These are phyloP conservation scores for Fusarium setosum DNA, from an alignment of 2,329 filamentous ascomycete genomes.

Conservation along the genomic window DNA sequence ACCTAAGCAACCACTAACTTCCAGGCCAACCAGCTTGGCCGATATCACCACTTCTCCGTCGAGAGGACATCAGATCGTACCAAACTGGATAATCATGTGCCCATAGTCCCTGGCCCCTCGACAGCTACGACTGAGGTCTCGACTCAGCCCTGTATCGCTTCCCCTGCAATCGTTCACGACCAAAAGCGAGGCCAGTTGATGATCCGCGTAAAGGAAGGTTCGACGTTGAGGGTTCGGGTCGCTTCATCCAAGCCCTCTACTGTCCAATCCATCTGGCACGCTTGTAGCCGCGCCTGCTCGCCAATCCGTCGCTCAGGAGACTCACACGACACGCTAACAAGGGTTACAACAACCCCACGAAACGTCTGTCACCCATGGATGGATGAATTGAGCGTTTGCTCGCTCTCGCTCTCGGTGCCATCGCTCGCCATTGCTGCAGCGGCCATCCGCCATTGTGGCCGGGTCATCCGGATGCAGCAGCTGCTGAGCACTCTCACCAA, in stretches of 20 bases:
- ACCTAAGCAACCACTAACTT: constrained; percentile 3
- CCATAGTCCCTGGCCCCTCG: not conserved
- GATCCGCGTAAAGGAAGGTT: constrained; percentile 28
- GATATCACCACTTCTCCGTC: constrained; percentile 17
- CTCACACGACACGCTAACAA: constrained; percentile 4
- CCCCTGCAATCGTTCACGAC: not conserved
- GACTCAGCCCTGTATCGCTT: constrained; percentile 25
- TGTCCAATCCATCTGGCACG: not conserved
- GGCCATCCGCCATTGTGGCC: constrained; percentile 3
- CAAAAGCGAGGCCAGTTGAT: not conserved
- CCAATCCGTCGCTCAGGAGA: constrained; percentile 17
- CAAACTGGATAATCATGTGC: constrained; percentile 11
- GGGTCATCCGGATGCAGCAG: constrained; percentile 37
- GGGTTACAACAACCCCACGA: constrained; percentile 26
- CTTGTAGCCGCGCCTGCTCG: constrained; percentile 24
- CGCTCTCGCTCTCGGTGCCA: constrained; percentile 1
- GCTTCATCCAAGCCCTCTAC: constrained; percentile 18
- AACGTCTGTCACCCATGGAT: constrained; percentile 9
- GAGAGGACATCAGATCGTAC: constrained; percentile 10
- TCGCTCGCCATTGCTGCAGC: not conserved
- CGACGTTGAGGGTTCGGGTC: constrained; percentile 6
- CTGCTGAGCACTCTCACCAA: constrained; percentile 12
- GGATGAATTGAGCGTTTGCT: constrained; percentile 2
- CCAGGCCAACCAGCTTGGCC: not conserved
- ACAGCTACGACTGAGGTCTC: constrained; percentile 3